Evolutionary conservation across 306 rosid species (phyloP).

Genomic region (Gastrolobium villosum): DNA sequence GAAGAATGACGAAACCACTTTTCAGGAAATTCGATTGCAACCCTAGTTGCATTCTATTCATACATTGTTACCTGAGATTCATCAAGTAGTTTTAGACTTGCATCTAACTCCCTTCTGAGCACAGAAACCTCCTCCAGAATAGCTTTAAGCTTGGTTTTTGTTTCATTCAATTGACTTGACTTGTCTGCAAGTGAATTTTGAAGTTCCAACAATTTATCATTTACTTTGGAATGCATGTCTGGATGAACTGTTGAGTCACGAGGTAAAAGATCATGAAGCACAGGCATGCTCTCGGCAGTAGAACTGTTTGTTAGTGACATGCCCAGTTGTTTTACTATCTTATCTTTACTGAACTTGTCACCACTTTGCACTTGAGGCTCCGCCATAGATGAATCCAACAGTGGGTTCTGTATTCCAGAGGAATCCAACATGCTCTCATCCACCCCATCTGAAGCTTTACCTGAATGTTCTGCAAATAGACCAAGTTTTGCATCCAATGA

Average conservation of each 20-base stretch:
- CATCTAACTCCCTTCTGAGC: conserved; percentile 81
- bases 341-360: conserved; percentile 73
- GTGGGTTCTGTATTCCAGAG: conserved; percentile 75
- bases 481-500: conserved; percentile 84
- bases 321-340: conserved; percentile 70
- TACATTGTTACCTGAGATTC: conserved; percentile 91
- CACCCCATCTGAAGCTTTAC: conserved; percentile 72
- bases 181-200: conserved; percentile 73
- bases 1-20: not conserved
- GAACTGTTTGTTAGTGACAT: conserved; percentile 93
- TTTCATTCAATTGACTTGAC: conserved; percentile 70
- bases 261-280: conserved; percentile 64
- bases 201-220: conserved; percentile 73
- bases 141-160: conserved; percentile 73
- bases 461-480: conserved; percentile 62
- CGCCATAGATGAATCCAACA: conserved; percentile 86
- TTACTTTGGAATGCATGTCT: conserved; percentile 64
- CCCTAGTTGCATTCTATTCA: not conserved
- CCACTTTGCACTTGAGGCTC: conserved; percentile 70
- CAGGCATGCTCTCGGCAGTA: conserved; percentile 94
- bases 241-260: conserved; percentile 61
- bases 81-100: conserved; percentile 83
- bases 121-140: conserved; percentile 74
- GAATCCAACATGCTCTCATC: conserved; percentile 98
- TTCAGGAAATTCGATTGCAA: conserved; percentile 10